Conservation (phyloP, 192 early-diverging fungal species). For the Coemansia sp. region DNA sequence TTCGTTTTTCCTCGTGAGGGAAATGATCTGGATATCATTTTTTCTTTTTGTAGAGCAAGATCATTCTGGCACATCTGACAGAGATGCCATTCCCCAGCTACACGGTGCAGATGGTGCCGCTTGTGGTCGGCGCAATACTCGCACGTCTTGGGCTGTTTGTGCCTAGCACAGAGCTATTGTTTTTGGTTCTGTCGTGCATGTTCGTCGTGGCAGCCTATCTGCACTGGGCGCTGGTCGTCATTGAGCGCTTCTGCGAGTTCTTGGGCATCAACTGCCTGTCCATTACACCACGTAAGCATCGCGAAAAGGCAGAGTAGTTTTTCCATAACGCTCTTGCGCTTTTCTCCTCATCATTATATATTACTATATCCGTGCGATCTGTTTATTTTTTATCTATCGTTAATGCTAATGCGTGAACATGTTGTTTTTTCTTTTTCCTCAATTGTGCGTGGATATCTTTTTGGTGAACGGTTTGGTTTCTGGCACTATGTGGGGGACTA, state of each 20-base stretch:
- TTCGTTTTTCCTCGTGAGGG: background rate
- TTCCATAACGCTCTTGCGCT: background rate
- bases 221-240: slow-evolving; percentile 84
- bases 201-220: slow-evolving; percentile 77
- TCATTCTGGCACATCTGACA: slow-evolving; percentile 87
- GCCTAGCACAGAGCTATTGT: slow-evolving; percentile 65
- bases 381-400: background rate
- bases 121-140: slow-evolving; percentile 71
- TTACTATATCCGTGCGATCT: background rate
- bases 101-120: slow-evolving; percentile 73
- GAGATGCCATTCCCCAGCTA: slow-evolving; percentile 81
- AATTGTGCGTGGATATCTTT: background rate
- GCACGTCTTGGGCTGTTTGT: slow-evolving; percentile 70
- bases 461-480: too few relatives aligned
- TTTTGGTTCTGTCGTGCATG: slow-evolving; percentile 66
- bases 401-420: background rate
- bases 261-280: slow-evolving; percentile 83
- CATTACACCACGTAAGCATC: slow-evolving; percentile 64
- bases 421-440: background rate
- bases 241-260: slow-evolving; percentile 83
- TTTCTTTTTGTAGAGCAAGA: slow-evolving; percentile 64
- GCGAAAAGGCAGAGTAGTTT: slow-evolving; percentile 42
- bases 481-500: background rate
- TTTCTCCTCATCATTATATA: background rate
- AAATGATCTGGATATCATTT: background rate